These are phyloP conservation scores for Micromonas pusilla DNA, from an alignment of 139 green algal species.

Conservation along the genomic window DNA sequence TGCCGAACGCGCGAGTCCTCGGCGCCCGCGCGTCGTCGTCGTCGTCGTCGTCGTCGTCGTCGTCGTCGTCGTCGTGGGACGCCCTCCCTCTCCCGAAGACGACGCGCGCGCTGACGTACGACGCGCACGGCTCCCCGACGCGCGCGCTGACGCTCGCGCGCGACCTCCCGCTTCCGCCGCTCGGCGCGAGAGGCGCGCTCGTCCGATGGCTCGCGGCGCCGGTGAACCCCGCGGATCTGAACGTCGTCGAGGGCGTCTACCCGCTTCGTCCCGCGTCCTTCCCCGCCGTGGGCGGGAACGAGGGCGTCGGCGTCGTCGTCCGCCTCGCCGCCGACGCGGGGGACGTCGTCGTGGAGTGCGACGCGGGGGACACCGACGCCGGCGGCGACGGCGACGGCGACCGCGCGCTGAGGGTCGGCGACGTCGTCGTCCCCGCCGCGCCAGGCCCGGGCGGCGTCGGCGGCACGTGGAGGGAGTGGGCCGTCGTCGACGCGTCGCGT, in stretches of 20 bases:
- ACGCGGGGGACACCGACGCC: neutral
- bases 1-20: too few species aligned
- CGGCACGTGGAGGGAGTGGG: neutral
- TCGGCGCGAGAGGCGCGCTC: neutral
- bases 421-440: too few species aligned
- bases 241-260: constrained; percentile 74
- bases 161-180: neutral
- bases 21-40: too few species aligned
- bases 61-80: neutral
- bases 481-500: neutral
- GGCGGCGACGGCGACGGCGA: too few species aligned
- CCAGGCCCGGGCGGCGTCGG: too few species aligned
- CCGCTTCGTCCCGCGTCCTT: constrained; percentile 45
- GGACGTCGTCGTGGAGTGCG: neutral
- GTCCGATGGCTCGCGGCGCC: constrained; percentile 37
- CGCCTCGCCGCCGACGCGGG: constrained; percentile 50
- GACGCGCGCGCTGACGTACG: constrained; percentile 2
- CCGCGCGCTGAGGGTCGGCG: too few species aligned
- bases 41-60: neutral
- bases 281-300: constrained; percentile 58
- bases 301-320: constrained; percentile 65
- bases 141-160: neutral
- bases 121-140: neutral
- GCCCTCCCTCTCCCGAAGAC: neutral
- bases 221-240: constrained; percentile 77